Base-by-base conservation (phyloP, 352 stramenopile genomes). In the Phytophthora constricta region DNA sequence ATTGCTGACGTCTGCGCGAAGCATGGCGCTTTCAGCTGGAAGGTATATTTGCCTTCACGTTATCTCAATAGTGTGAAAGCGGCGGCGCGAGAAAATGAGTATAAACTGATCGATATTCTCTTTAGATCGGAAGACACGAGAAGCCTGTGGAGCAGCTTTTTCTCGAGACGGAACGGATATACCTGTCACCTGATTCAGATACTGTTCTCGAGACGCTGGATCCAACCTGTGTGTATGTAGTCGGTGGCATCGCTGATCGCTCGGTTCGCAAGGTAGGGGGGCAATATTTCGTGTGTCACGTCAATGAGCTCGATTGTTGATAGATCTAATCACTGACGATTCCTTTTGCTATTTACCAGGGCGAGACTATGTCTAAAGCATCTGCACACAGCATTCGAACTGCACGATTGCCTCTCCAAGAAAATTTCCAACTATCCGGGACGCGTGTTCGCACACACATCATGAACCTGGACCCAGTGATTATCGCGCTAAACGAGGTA, bases 241-340 rank as follows among this genome's bases (percentile, higher is more conserved):
- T 97, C 39, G 88, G 88, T 25, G 90, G 86, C 23, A 95, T 97
- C 53, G 84, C 94, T 25, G 90, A 97, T 43, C 86, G 89, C 20
- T 91, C 90, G 2, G 87, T 94, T 42, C 86, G 86, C 46, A 95
- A 93, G 79, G 82, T 78, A 43, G 13, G 14, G 10, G 20, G 10
- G 28, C 17, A 33, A 5, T 20, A 25, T 39, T 19, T 37, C 3
- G 5, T 49, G 20, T n/a, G 31, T 13, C 7, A 11, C 13, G 31
- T 37, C 31, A n/a, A n/a, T n/a, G n/a, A n/a, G n/a, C n/a, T n/a
- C n/a, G n/a, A n/a, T 37, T 7, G 7, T 11, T 37, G 7, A 37
- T 0, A 11, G 31, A 11, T 37, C 31, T 37, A 37, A 17, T 42
- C 48, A 50, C 20, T 47, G 9, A 51, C 13, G 11, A 53, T 10